Conservation (phyloP, 352 stramenopile genomes). For the Pythium pyrilobum region DNA sequence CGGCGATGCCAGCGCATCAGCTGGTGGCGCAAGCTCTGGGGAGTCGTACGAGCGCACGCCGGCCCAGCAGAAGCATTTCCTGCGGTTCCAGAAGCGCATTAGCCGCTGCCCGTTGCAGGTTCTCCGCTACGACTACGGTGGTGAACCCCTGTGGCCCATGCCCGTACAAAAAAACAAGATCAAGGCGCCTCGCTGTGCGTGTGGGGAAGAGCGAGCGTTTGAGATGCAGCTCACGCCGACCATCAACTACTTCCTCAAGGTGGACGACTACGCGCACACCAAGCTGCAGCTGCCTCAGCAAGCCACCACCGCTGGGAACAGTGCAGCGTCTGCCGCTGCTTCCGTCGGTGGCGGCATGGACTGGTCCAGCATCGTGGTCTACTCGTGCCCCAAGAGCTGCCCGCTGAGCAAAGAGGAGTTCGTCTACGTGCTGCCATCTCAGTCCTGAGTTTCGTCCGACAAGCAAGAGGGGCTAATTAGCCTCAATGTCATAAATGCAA, state of each 20-base stretch:
- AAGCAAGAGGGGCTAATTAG: too few species aligned
- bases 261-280: constrained; percentile 51
- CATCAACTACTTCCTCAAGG: constrained; percentile 84
- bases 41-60: constrained; percentile 84
- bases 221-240: constrained; percentile 81
- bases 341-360: constrained; percentile 50
- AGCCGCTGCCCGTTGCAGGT: constrained; percentile 70
- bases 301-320: not conserved
- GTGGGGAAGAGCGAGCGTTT: constrained; percentile 61
- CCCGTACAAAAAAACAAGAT: constrained; percentile 30
- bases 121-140: constrained; percentile 82
- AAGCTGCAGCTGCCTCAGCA: constrained; percentile 2
- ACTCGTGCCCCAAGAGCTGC: constrained; percentile 70
- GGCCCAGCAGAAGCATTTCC: constrained; percentile 61
- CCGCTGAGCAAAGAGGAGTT: constrained; percentile 58
- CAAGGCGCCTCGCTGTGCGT: constrained; percentile 49
- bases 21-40: constrained; percentile 20
- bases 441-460: not conserved
- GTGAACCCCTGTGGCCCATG: constrained; percentile 75
- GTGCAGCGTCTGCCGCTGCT: not conserved
- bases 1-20: not conserved
- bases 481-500: not conserved
- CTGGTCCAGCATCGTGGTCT: constrained; percentile 75
- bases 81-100: constrained; percentile 86
- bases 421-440: constrained; percentile 48